Evolutionary conservation across 169 alveolate species (phyloP), one percentile per base, ranked within the genome.

Genomic region (Eimeria falciformis): DNA sequence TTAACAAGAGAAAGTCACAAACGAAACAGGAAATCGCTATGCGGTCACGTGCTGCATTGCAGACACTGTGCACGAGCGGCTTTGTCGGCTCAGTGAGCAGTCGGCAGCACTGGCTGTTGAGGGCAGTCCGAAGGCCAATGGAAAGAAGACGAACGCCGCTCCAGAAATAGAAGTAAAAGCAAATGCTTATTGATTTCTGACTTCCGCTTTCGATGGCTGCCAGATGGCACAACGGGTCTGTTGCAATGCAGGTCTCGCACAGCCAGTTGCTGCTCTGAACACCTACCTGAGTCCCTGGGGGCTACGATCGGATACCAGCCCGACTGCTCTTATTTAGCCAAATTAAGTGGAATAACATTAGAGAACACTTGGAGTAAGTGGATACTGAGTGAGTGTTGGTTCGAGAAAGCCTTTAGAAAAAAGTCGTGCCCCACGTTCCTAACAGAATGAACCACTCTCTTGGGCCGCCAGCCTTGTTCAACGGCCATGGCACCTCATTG

Each of bases 171-270:
- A n/a, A 62, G n/a, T 14, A n/a, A 62, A 9, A 62, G n/a, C 12
- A 62, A 62, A 18, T 18, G 37, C 37, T 18, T 18, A 18, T 62
- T 14, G 11, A 62, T 29, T n/a, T 6, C 73, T 18, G 29, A n/a
- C 73, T 18, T 29, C 12, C 12, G 12, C 37, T 18, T 29, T 9
- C 11, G 73, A 62, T 7, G 29, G 73, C 73, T 14, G 73, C 73
- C 73, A 62, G n/a, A n/a, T 62, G 73, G 37, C 73, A 62, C 29
- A n/a, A 62, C 73, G 29, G 73, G 73, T 62, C 73, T 62, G n/a
- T 18, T 62, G 73, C 73, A n/a, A 50, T n/a, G 73, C 73, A 62
- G 73, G 73, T 29, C 73, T 62, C 73, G 37, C 33, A 62, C 73
- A 62, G 17, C 73, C 37, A 62, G n/a, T 62, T 14, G 11, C 29